Evolutionary conservation across 179 eudicot genomes (phyloP), one percentile per base, ranked within the genome.

Genomic region (Silene coronaria): DNA sequence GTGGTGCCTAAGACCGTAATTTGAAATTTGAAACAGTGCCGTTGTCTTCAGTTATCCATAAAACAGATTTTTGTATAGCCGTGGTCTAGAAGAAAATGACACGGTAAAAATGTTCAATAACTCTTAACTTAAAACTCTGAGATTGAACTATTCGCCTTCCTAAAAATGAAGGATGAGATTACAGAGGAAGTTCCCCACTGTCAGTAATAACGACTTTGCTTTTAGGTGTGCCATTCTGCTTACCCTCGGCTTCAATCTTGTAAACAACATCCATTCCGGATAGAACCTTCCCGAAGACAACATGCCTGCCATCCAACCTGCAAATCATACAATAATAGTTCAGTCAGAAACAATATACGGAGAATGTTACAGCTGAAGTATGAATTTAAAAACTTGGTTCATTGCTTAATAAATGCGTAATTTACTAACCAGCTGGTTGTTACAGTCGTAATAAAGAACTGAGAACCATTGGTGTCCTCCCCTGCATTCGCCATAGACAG

Each of bases 401-500:
- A 2, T 42, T n/a, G n/a, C n/a, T 1, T 34, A 13, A 6, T 55
- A 9, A 26, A 51, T 32, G 19, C 26, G 55, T 12, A 34, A 6
- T 24, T 32, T 60, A 77, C 71, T 89, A 77, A 96, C 99, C 99
- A 93, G 88, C 87, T 91, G 74, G 99, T 96, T 74, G 97, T 96
- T 77, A 93, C 93, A 13, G 99, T 96, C 70, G 97, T 96, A 75
- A 96, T 88, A 90, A 96, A 96, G 82, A 96, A 96, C 83, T 96
- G 99, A 24, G 99, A 93, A 45, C 99, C 99, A 65, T 96, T 96
- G 72, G 97, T 96, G 88, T 96, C 86, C 9, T 78, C 77, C 17
- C 99, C 99, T 66, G 99, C 89, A 82, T 95, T 95, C 67, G 99
- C 99, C 99, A 95, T 95, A 3, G 99, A 95, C 77, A 95, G 80